Percentiles rank a stretch among this genome's conserved stretches.
Evolutionary conservation across 306 rosid genomes (phyloP).

Genomic region (Begonia fuchsioides): DNA sequence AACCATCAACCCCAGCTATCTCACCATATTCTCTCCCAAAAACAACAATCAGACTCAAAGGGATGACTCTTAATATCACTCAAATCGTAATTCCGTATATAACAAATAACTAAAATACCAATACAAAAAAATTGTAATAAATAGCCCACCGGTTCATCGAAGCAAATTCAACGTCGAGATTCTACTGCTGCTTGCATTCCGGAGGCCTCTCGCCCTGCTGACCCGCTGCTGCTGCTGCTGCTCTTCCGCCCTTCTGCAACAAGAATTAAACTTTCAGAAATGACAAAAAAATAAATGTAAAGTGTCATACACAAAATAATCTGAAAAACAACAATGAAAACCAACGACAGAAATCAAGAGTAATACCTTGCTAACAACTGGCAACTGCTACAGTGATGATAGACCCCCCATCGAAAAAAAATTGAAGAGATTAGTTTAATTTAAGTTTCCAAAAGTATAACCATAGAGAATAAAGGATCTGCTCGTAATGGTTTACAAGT

Average conservation of each 20-base stretch:
- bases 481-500: not conserved
- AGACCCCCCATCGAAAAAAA: not conserved
- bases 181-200: conserved; percentile 93
- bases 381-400: conserved; percentile 22
- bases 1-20: conserved; percentile 19
- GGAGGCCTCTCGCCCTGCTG: conserved; percentile 70
- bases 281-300: too few species aligned
- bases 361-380: conserved; percentile 39
- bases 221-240: conserved; percentile 30
- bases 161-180: conserved; percentile 5
- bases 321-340: too few species aligned
- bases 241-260: conserved; percentile 47
- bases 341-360: not conserved
- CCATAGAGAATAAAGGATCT: not conserved
- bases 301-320: too few species aligned
- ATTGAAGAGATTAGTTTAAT: not conserved
- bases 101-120: not conserved
- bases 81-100: conserved; percentile 7
- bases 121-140: conserved; percentile 15
- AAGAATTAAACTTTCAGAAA: not conserved
- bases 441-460: conserved; percentile 5
- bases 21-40: conserved; percentile 23
- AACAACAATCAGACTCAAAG: not conserved
- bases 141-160: conserved; percentile 3
- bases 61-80: conserved; percentile 15